Conservation (phyloP, 768 basidiomycete species). For the Lentinula sp. region DNA sequence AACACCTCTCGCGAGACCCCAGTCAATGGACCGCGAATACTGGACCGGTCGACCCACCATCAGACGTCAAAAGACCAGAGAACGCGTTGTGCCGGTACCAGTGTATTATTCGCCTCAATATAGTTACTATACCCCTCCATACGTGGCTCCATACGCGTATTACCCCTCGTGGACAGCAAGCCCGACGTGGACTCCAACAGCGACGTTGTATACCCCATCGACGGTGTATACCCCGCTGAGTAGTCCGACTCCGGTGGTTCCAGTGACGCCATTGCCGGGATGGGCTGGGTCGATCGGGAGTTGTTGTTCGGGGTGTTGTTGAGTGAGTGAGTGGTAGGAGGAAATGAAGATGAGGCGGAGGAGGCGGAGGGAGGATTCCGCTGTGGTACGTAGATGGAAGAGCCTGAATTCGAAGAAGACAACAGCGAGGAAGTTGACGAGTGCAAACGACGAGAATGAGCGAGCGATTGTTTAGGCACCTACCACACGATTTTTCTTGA, state of each 20-base stretch:
- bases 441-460: no score
- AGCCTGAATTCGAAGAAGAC: no score
- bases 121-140: neutral
- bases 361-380: no score
- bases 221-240: neutral
- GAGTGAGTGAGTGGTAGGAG: neutral
- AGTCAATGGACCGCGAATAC: neutral
- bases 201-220: neutral
- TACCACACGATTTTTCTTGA: no score
- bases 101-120: neutral
- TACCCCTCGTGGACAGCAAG: neutral
- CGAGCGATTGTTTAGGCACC: no score
- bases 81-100: neutral
- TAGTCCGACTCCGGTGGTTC: neutral
- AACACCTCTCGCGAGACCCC: neutral
- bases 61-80: neutral
- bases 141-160: no score
- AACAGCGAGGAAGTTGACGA: no score
- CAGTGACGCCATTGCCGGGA: neutral
- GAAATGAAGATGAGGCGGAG: no score
- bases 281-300: neutral
- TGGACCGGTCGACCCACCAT: neutral
- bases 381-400: no score
- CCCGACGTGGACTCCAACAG: neutral
- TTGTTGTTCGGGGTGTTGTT: neutral